A percentile compares a stretch with the other conserved stretches of the same genome.
Conservation (phyloP, 2,329 filamentous ascomycete species). For the Parastagonospora nodorum region DNA sequence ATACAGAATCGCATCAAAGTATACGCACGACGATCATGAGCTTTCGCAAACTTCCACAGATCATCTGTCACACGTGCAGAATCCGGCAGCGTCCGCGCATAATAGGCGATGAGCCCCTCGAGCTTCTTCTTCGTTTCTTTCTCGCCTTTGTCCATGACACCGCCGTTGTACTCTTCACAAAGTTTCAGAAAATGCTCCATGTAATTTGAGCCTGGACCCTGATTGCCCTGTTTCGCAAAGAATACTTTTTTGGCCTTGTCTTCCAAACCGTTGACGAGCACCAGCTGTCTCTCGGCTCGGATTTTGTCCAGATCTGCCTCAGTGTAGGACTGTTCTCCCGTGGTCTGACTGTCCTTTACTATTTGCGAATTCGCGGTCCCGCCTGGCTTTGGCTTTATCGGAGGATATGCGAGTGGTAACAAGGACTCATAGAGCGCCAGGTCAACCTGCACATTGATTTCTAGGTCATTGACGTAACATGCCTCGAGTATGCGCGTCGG, state of each 20-base stretch:
- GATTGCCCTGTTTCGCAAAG: constrained; percentile 81
- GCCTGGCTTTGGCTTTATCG: constrained; percentile 61
- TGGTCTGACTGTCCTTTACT: constrained; percentile 61
- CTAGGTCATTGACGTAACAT: constrained; percentile 86
- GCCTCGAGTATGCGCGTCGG: constrained; percentile 85
- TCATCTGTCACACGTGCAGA: constrained; percentile 72
- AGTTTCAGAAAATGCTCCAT: constrained; percentile 76
- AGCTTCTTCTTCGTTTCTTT: constrained; percentile 73
- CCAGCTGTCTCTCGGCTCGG: constrained; percentile 80
- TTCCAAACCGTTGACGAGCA: constrained; percentile 80
- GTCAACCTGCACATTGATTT: constrained; percentile 84
- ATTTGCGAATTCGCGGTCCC: constrained; percentile 64
- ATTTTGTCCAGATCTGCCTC: constrained; percentile 72
- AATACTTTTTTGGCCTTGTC: constrained; percentile 82
- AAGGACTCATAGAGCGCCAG: constrained; percentile 85
- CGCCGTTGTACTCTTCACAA: constrained; percentile 91
- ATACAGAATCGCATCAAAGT: constrained; percentile 87
- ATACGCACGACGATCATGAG: constrained; percentile 87
- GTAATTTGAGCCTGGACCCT: constrained; percentile 73
- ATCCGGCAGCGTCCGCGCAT: constrained; percentile 79
- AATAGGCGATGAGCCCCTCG: constrained; percentile 71
- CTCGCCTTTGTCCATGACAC: constrained; percentile 73
- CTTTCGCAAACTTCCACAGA: constrained; percentile 86
- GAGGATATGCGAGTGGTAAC: constrained; percentile 86
- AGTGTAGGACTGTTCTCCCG: constrained; percentile 49